Conservation (phyloP, 2,329 filamentous ascomycete genomes). For the Rutstroemia sp. region DNA sequence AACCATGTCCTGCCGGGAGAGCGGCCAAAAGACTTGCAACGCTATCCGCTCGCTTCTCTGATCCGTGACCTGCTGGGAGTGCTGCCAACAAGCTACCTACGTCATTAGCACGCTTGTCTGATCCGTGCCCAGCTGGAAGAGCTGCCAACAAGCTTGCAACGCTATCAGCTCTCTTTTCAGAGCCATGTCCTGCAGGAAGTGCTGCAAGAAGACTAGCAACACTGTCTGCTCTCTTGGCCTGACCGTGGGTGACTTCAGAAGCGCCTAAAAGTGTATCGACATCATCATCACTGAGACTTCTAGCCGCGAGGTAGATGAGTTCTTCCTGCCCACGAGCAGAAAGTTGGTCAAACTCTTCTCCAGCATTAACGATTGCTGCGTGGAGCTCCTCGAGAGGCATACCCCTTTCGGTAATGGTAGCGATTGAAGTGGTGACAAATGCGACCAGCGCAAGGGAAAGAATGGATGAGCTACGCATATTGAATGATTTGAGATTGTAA, state of each 20-base stretch:
- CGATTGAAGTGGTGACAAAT: slow-evolving; percentile 2
- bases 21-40: background rate
- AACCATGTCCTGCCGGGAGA: too few species aligned
- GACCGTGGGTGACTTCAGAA: background rate
- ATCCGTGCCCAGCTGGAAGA: background rate
- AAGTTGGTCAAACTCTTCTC: background rate
- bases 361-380: background rate
- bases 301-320: background rate
- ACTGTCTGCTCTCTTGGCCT: background rate
- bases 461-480: slow-evolving; percentile 5
- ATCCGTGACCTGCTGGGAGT: background rate
- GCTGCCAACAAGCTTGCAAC: too few species aligned
- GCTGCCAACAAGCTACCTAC: background rate
- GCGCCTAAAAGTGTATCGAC: background rate
- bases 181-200: background rate
- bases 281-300: background rate
- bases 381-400: slow-evolving; percentile 4
- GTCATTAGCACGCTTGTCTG: background rate
- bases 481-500: background rate
- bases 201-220: background rate
- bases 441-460: slow-evolving; percentile 8
- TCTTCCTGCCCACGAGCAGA: slow-evolving; percentile 1
- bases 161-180: background rate
- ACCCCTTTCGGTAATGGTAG: background rate
- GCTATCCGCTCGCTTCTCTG: background rate